Evolutionary conservation across 2,329 filamentous ascomycete genomes (phyloP).

Genomic region (Dactylellina sp.): DNA sequence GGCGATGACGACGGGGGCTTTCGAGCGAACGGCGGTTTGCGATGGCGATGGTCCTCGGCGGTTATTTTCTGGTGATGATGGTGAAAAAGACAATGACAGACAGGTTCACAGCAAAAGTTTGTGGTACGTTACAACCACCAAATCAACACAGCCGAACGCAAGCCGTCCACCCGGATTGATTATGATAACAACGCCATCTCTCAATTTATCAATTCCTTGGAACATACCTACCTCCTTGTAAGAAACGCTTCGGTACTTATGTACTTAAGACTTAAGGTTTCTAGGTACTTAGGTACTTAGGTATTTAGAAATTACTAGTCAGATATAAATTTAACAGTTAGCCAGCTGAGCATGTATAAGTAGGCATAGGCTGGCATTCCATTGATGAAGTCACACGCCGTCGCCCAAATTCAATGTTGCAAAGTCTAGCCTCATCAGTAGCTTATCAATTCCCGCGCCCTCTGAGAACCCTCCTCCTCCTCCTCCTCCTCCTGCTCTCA

Average conservation of each 20-base stretch:
- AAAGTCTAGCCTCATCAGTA: slow-evolving; percentile 61
- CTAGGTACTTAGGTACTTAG: too few relatives aligned
- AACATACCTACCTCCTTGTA: too few relatives aligned
- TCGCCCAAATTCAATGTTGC: slow-evolving; percentile 50
- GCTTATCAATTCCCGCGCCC: slow-evolving; percentile 59
- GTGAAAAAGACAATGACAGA: background rate
- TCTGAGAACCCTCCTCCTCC: slow-evolving; percentile 46
- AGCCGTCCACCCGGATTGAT: too few relatives aligned
- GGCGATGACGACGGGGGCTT: background rate
- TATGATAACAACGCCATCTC: too few relatives aligned
- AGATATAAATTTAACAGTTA: too few relatives aligned
- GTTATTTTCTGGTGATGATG: slow-evolving; percentile 29
- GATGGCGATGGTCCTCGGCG: slow-evolving; percentile 41
- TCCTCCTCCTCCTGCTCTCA: slow-evolving; percentile 36
- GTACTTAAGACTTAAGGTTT: too few relatives aligned
- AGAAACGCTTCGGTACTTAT: too few relatives aligned
- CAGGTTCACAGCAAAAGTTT: slow-evolving; percentile 16
- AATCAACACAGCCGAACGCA: background rate
- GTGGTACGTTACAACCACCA: slow-evolving; percentile 1
- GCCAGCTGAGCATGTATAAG: too few relatives aligned
- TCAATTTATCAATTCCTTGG: too few relatives aligned
- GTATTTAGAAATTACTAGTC: too few relatives aligned
- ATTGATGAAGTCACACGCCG: background rate
- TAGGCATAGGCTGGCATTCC: too few relatives aligned
- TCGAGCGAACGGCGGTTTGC: slow-evolving; percentile 21